Evolutionary conservation across 192 early-diverging fungal genomes (phyloP), one percentile per base, ranked within the genome.

Genomic region (Jimgerdemannia lactiflua): DNA sequence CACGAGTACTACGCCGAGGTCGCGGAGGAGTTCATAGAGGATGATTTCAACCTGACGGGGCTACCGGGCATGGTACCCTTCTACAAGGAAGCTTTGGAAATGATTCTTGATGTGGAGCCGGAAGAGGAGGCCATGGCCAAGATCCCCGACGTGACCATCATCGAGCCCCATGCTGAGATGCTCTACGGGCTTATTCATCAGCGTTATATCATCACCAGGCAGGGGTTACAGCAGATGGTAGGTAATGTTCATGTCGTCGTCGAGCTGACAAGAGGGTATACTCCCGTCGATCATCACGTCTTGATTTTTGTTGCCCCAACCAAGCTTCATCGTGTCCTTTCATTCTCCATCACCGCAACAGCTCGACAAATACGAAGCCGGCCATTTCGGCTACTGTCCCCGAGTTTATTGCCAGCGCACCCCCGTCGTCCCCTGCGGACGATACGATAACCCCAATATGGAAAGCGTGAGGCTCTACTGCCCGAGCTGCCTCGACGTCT

Each of bases 31-130:
- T 93, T 91, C 75, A 96, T 98, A 73, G 92, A 95, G 77, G 98
- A 99, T 81, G 96, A 97, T 75, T 99, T 99, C 84, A 99, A 99
- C 82, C 84, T 99, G 76, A 97, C 94, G n/a, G 98, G 98, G 63
- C 88, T 99, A 19, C 86, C 85, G 78, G 84, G 90, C 18, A 84
- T 90, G 17, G 93, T 98, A 1, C 92, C 92, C 40, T 91, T 92
- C 73, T 98, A 96, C 83, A 88, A 91, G 78, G 95, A 97, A 81
- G 95, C 97, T 3, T 85, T 99, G 17, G 96, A 99, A 79, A 93
- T 95, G 90, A 98, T 99, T 72, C 85, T 99, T 73, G 98, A 99
- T 87, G 85, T 89, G 29, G 94, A 95, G 70, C 91, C 86, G 19
- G 89, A 75, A 82, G 86, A 85, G 71, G 82, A 86, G 72, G 85